Evolutionary conservation across 1,284 basidiomycete species (phyloP), one percentile per base, ranked within the genome.

Genomic region (Paramarasmius palmivorus): DNA sequence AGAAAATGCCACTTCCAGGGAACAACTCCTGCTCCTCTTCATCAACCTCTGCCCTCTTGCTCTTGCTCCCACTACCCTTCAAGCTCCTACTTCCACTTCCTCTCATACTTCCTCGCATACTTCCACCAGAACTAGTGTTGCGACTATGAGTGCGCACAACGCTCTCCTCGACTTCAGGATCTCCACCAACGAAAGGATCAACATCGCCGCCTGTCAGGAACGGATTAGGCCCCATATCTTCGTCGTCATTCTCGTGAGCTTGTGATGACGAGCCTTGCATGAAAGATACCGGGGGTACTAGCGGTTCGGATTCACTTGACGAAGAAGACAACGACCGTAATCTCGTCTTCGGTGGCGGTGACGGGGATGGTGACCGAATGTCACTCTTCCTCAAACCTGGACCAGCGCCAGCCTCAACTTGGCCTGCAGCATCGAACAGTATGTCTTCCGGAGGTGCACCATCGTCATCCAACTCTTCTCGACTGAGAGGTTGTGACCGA

Each of bases 1-100:
- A 81, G 61, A 79, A 83, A 52, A 83, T 61, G 52, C 77, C 81
- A 38, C 80, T 82, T 25, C 80, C 81, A 34, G 81, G 79, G 68
- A 83, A 80, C 53, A 82, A 55, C 61, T 73, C 73, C 51, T 73
- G 73, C 45, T 56, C 62, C 15, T 58, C 58, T 17, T 58, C 58
- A 3, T 61, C 65, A 5, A 17, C 14, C 39, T 40, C 22, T 22
- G 10, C 25, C 29, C 44, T 53, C 58, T 20, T 63, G n/a, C 61
- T 19, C 58, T 59, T 19, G 57, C 57, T 32, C 45, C 57, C 41
- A 19, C 50, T 20, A 44, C 56, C 40, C 56, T 48, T 19, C 65
- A 49, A 68, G 63, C 61, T 74, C 66, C 34, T 7, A 38, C 48
- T 50, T 26, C 35, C 48, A 50, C 36, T 65, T 79, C 78, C 61